Evolutionary conservation across 306 rosid species (phyloP), one percentile per base, ranked within the genome.

Genomic region (Glycine tomentella): DNA sequence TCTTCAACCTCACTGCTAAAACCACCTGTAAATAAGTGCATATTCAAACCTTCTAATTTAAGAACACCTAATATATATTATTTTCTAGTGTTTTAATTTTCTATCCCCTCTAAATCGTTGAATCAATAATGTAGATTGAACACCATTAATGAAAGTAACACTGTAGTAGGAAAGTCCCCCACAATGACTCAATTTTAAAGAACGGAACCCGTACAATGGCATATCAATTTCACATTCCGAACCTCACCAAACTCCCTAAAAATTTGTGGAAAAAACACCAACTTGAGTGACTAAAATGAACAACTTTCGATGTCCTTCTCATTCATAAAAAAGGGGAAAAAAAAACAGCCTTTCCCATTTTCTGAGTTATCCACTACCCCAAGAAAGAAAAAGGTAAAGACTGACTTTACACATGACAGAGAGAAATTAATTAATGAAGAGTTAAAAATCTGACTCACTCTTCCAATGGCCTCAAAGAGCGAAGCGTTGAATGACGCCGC

Each of bases 401-500:
- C 0, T 34, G 38, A 34, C 38, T 34, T 34, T 34, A 34, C 4
- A 34, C 3, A 34, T 34, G 44, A 38, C 44, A 57, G 38, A 59
- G 8, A 4, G 7, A 25, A 25, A 25, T 25, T 25, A 25, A 25
- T 25, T 25, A 34, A 68, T 6, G 1, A 44, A 34, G 58, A 8
- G 31, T 4, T 13, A 4, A 1, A 40, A 58, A 53, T 4, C 3
- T 2, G 12, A 4, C 84, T 76, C 77, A 96, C 99, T 90, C 69
- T 90, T 81, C 99, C 99, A 81, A 96, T 96, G 92, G 95, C 90
- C 81, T 90, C 66, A 83, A 93, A 96, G 8, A 96, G 91, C 13
- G 98, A 73, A 51, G 90, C 36, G n/a, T 96, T 96, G 93, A 96
- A 96, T 56, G 99, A 85, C 69, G 99, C 99, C 0, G 97, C 99